These are phyloP conservation scores for Guillardia theta DNA, from an alignment of 78 protist species.

Conservation along the genomic window DNA sequence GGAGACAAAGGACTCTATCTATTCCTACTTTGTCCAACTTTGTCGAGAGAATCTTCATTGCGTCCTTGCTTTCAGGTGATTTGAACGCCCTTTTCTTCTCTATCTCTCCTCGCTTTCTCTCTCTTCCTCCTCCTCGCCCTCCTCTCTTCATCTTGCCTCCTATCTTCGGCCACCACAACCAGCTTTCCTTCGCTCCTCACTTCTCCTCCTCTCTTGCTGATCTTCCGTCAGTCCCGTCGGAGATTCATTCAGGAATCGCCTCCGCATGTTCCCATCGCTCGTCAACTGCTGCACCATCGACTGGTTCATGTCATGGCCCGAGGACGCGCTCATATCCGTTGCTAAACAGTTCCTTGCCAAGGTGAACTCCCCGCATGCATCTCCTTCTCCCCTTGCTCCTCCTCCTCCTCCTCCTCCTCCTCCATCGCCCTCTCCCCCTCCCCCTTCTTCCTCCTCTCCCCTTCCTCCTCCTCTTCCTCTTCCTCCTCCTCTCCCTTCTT, in stretches of 20 bases:
- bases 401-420: too few relatives aligned
- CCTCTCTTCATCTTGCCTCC: too few relatives aligned
- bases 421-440: too few relatives aligned
- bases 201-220: slow-evolving; percentile 89
- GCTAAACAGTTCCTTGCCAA: slow-evolving; percentile 59
- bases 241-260: slow-evolving; percentile 75
- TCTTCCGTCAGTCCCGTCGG: slow-evolving; percentile 76
- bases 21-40: slow-evolving; percentile 60
- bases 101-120: too few relatives aligned
- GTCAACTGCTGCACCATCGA: slow-evolving; percentile 86
- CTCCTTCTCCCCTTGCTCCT: too few relatives aligned
- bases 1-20: slow-evolving; percentile 59
- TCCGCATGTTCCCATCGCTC: slow-evolving; percentile 88
- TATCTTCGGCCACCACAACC: too few relatives aligned
- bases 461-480: too few relatives aligned
- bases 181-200: slow-evolving; percentile 77
- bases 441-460: too few relatives aligned
- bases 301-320: slow-evolving; percentile 92
- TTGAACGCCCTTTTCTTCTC: slow-evolving; percentile 52
- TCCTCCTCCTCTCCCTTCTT: too few relatives aligned
- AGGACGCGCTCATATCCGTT: slow-evolving; percentile 85
- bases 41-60: slow-evolving; percentile 73
- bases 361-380: too few relatives aligned
- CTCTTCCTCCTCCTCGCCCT: too few relatives aligned
- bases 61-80: neutral